Base-by-base conservation (phyloP, 805 yeast genomes). In the Ogataea siamensis region DNA sequence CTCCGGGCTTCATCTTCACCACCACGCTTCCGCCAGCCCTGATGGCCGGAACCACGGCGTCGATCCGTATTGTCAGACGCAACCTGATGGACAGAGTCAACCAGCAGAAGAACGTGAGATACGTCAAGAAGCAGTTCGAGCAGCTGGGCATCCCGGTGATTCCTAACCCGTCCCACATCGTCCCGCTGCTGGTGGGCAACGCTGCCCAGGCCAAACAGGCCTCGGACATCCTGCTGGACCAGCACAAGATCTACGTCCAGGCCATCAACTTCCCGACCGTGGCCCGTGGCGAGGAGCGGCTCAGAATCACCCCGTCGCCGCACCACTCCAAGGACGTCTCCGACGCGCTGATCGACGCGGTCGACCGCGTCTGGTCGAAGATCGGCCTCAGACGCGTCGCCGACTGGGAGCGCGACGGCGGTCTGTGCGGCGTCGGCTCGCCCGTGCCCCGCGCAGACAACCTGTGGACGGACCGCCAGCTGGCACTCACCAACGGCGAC, bases 221-320 rank as follows among this genome's bases (percentile, higher is more conserved):
- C 7, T 85, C 95, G 15, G 99, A 93, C 62, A 62, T 84, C 62
- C 76, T 93, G 57, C 78, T 93, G 71, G 75, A 83, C 47, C 79
- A 84, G 54, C 84, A 88, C 67, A 74, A 76, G 49, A 89, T 93
- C 60, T 93, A 93, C 58, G 99, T 94, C 31, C 99, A 93, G 69
- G 96, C 98, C 32, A 93, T 93, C 63, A 93, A 93, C 70, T 93
- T 83, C 79, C 99, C 99, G 45, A 93, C 99, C 16, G 99, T 93
- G 44, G 83, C 96, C 13, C 80, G 84, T 51, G 99, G 99, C 44
- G 83, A 88, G 49, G 99, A 93, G 69, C 81, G 99, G 62, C 77
- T 93, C 55, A 81, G 99, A 67, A 80, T 93, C 58, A 93, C 99
- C n/a, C 98, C 99, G 39, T 89, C 99, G 28, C 99, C 99, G 24